Conservation (phyloP, 129 eudicot genomes). For the Pittosporum tobira region DNA sequence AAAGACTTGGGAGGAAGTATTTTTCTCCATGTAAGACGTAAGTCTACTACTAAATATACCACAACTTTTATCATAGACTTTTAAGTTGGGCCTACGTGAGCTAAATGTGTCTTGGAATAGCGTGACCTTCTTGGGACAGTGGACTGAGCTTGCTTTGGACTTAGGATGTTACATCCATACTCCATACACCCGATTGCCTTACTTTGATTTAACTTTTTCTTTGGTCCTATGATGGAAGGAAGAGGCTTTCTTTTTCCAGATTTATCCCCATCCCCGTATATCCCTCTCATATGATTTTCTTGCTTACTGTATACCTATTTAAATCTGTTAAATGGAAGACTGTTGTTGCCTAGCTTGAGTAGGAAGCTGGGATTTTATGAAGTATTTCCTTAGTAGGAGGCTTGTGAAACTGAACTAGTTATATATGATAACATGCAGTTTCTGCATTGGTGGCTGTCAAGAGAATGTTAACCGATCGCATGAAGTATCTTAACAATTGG, state of each 20-base stretch:
- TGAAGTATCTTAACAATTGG: constrained; percentile 50
- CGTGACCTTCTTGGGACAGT: too few species aligned
- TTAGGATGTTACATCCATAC: too few species aligned
- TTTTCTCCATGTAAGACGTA: too few species aligned
- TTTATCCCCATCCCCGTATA: background rate
- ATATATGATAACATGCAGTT: constrained; percentile 28
- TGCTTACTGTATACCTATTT: background rate
- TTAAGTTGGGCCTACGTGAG: too few species aligned
- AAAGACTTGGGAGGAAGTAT: too few species aligned
- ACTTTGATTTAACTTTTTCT: background rate
- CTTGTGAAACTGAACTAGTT: background rate
- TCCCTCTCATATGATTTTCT: background rate
- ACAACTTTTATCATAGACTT: too few species aligned
- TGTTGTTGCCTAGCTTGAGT: background rate
- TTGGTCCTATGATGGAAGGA: background rate
- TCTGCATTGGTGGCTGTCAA: constrained; percentile 54
- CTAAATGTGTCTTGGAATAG: too few species aligned
- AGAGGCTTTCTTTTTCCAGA: background rate
- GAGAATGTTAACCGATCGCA: constrained; percentile 41
- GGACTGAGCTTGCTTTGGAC: too few species aligned
- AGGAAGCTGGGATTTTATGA: background rate
- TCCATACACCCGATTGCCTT: background rate
- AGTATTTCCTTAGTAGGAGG: background rate
- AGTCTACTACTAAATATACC: too few species aligned
- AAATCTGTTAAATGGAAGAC: background rate